Conservation (phyloP, 2,329 filamentous ascomycete species). For the Fusarium avenaceum region DNA sequence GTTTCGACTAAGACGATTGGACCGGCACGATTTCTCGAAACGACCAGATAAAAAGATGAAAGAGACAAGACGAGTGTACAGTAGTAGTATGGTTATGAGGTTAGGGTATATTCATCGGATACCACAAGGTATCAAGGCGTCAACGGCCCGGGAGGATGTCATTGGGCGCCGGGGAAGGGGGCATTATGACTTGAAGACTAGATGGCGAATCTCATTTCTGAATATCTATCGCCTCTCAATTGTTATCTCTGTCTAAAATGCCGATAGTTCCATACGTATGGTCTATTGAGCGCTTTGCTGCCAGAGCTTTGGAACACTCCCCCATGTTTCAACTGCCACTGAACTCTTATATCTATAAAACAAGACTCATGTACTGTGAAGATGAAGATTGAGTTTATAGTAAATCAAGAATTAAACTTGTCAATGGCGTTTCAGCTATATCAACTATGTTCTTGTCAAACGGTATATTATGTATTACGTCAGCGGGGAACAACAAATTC, state of each 20-base stretch:
- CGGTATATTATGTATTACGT: slow-evolving; percentile 37
- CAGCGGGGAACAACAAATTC: slow-evolving; percentile 32
- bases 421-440: neutral
- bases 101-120: slow-evolving; percentile 50
- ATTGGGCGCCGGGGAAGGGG: slow-evolving; percentile 10
- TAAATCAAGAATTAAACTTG: neutral
- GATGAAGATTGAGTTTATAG: neutral
- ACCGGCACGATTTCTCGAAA: slow-evolving; percentile 17
- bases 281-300: neutral
- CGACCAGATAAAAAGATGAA: slow-evolving; percentile 22
- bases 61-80: slow-evolving; percentile 43
- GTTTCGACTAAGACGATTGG: slow-evolving; percentile 38
- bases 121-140: slow-evolving; percentile 36
- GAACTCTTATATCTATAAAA: neutral
- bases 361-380: neutral
- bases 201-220: slow-evolving; percentile 45
- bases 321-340: neutral
- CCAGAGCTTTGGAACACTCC: neutral
- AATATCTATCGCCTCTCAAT: slow-evolving; percentile 20
- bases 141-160: slow-evolving; percentile 22
- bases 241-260: neutral
- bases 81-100: slow-evolving; percentile 43
- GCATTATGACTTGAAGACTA: slow-evolving; percentile 32
- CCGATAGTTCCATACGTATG: neutral
- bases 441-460: neutral